Evolutionary conservation across 306 rosid species (phyloP).

Genomic region (Herpetospermum pedunculosum): DNA sequence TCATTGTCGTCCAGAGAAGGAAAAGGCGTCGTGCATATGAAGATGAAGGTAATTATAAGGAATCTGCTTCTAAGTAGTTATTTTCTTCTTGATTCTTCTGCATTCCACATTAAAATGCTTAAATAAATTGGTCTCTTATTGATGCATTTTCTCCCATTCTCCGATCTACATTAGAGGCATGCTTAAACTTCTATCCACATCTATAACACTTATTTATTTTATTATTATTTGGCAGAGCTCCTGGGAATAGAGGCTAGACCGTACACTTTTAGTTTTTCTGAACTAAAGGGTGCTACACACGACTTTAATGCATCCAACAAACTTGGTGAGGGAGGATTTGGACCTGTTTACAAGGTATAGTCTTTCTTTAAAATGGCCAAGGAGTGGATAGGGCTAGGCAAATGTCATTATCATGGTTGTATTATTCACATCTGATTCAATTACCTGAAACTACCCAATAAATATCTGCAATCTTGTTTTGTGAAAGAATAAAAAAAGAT

Average conservation of each 20-base stretch:
- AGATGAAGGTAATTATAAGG: slow-evolving; percentile 37
- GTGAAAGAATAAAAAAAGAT: neutral
- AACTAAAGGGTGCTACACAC: slow-evolving; percentile 48
- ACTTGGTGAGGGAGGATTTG: slow-evolving; percentile 86
- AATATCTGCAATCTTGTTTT: neutral
- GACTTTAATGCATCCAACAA: slow-evolving; percentile 49
- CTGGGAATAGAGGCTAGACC: slow-evolving; percentile 56
- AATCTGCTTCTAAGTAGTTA: neutral
- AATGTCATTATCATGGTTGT: neutral
- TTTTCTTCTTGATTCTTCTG: neutral
- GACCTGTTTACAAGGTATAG: slow-evolving; percentile 66
- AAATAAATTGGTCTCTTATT: neutral
- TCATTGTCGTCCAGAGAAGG: slow-evolving; percentile 31
- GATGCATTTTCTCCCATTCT: neutral
- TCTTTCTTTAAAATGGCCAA: neutral
- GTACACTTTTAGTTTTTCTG: slow-evolving; percentile 52
- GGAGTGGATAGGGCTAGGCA: neutral
- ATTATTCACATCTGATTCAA: neutral
- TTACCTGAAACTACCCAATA: neutral
- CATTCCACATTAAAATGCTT: neutral
- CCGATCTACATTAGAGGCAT: neutral
- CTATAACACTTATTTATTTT: slow-evolving; percentile 4
- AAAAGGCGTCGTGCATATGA: slow-evolving; percentile 16
- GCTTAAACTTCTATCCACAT: neutral
- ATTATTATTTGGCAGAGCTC: slow-evolving; percentile 32